Conservation (phyloP, 495 filamentous ascomycete species). For the Chaetomium tenue region DNA sequence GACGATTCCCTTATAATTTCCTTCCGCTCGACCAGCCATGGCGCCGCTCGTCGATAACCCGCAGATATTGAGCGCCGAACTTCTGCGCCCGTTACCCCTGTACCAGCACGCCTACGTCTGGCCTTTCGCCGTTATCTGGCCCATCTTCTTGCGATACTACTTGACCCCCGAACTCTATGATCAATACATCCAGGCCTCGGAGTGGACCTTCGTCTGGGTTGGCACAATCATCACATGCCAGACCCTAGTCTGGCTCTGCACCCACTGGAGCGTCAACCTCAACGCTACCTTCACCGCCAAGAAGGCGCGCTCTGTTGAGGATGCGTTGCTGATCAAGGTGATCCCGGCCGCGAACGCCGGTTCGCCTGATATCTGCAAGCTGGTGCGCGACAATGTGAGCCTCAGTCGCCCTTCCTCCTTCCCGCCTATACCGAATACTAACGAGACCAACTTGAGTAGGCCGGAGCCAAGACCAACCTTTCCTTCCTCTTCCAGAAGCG, state of each 20-base stretch:
- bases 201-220: conserved; percentile 97
- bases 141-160: conserved; percentile 82
- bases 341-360: conserved; percentile 89
- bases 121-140: conserved; percentile 91
- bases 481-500: conserved; percentile 99
- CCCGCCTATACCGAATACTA: not conserved
- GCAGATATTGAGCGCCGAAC: conserved; percentile 81
- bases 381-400: conserved; percentile 69
- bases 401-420: conserved; percentile 1
- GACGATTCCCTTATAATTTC: not conserved
- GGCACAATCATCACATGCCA: conserved; percentile 84
- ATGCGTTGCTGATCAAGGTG: conserved; percentile 89
- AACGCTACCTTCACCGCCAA: conserved; percentile 77
- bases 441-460: conserved; percentile 39
- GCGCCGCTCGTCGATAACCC: conserved; percentile 82
- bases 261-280: conserved; percentile 93
- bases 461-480: conserved; percentile 66
- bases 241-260: conserved; percentile 89
- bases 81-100: conserved; percentile 83
- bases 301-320: conserved; percentile 64
- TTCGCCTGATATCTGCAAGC: conserved; percentile 77
- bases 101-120: conserved; percentile 83
- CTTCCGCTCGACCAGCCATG: conserved; percentile 25
- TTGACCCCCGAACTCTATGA: conserved; percentile 80
- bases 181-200: conserved; percentile 77